Evolutionary conservation across 2,329 filamentous ascomycete genomes (phyloP), one percentile per base, ranked within the genome.

Genomic region (Calonectria crousiana): DNA sequence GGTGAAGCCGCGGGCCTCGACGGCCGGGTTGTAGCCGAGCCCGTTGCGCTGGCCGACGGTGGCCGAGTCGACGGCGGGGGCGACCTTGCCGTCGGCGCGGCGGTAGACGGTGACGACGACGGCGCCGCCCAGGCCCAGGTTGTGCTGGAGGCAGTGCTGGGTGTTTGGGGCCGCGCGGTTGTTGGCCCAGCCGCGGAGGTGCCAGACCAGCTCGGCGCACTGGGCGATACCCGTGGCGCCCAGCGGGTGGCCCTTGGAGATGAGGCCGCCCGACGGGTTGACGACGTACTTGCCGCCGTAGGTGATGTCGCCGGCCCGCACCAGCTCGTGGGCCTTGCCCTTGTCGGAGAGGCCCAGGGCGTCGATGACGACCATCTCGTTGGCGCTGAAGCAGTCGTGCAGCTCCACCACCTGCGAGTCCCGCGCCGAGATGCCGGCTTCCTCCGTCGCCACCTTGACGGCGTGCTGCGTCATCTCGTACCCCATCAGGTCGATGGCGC

Each of bases 301-400:
- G 1, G 96, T 98, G 82, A 98, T 98, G 81, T 96, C 95, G 34
- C 96, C 96, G 13, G 86, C 86, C 52, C 95, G 92, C 30, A 98
- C 95, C 85, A 98, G 92, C 85, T 98, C 95, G 84, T 98, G 96
- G 0, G 96, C 97, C 84, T 95, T 96, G 20, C 96, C 96, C 18
- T 90, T 91, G 73, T 92, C 92, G 51, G 89, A 91, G 14, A 98
- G 90, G 1, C 95, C 95, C 1, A 98, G 90, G 0, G 95, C 95
- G 83, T 98, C 96, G 66, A 98, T 92, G 2, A 92, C 93, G 67
- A 97, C 90, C 93, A 98, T 94, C 88, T 98, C 95, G 84, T 98
- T 98, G 32, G 96, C 93, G 23, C 93, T 95, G 90, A 98, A 98
- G 88, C 97, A 98, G 87, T 98, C 97, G 86, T 98, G 97, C 74